Base-by-base conservation (phyloP, 305 asterid species). In the Fraxinus sp. region DNA sequence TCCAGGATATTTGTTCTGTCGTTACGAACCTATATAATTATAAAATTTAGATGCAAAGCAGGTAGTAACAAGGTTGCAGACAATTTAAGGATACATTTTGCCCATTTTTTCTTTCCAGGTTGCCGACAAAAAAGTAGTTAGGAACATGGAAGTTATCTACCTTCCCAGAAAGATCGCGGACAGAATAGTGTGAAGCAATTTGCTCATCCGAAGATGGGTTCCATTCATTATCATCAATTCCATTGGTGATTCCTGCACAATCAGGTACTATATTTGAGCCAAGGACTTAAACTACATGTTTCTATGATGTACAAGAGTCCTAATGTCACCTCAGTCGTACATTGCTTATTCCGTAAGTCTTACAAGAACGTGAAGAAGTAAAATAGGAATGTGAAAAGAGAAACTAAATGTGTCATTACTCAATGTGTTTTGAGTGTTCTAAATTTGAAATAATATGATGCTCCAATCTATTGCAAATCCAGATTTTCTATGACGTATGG, bases 221-320 rank as follows among this genome's bases (percentile, higher is more conserved):
- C 98, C 99, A 96, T 66, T 94, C 99, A 76, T 86, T 83, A 39
- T 35, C 75, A 85, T 96, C 99, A 46, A 96, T 89, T 55, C 99
- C 99, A 81, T 96, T 96, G 30, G 98, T 92, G 74, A 96, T 96
- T 83, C 99, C 99, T 95, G 92, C 90, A 85, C 44, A 79, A 73
- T 73, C 71, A 68, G 77, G 78, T 20, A 77, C 9, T 16, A 73
- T 79, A 68, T 80, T 74, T 39, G 28, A 78, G 85, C 36, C 1
- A 78, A 57, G 70, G 22, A 10, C 10, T 39, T 36, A 41, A 9
- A 77, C 26, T 2, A 20, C 74, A 74, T 2, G 44, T 62, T 62
- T 24, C 26, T 57, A 57, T 18, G 68, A 57, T 57, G 68, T 57
- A 57, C 30, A 16, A 46, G 84, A 83, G 46, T 62, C 68, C 7